Percentiles rank a stretch among this genome's conserved stretches.
Conservation (phyloP, 2,329 filamentous ascomycete genomes). For the Ophiostoma montium region DNA sequence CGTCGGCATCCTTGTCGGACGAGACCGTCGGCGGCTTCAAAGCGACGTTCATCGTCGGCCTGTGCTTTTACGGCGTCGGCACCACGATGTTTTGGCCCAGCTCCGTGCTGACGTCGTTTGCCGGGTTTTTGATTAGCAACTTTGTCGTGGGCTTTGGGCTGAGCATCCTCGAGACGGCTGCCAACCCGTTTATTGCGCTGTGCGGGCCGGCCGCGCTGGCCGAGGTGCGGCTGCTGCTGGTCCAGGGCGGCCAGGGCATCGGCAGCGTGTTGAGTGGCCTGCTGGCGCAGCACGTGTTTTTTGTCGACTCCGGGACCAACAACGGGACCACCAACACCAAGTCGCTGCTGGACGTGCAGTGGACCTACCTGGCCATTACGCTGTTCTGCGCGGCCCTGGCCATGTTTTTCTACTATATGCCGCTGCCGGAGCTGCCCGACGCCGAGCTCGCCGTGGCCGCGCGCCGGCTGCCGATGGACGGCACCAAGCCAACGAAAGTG, state of each 20-base stretch:
- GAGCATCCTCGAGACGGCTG: conserved; percentile 64
- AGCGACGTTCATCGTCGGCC: conserved; percentile 63
- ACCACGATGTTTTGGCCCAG: conserved; percentile 83
- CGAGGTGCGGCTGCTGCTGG: conserved; percentile 60
- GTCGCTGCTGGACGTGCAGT: conserved; percentile 61
- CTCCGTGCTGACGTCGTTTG: conserved; percentile 58
- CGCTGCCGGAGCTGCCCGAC: conserved; percentile 46
- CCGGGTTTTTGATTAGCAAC: conserved; percentile 60
- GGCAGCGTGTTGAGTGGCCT: conserved; percentile 59
- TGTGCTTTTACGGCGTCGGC: conserved; percentile 59
- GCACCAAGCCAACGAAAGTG: conserved; percentile 31
- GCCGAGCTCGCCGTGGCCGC: conserved; percentile 37
- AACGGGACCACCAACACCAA: conserved; percentile 25
- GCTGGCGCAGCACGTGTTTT: conserved; percentile 61
- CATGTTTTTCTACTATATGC: conserved; percentile 55
- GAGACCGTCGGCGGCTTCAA: conserved; percentile 54
- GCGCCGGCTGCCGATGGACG: conserved; percentile 33
- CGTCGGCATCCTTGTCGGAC: conserved; percentile 15
- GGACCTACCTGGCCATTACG: conserved; percentile 72
- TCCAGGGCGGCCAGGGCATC: conserved; percentile 64
- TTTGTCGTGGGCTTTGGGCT: conserved; percentile 68
- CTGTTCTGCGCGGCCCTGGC: conserved; percentile 58
- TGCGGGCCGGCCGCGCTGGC: conserved; percentile 61
- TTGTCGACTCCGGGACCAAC: conserved; percentile 37
- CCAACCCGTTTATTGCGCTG: conserved; percentile 59